These are phyloP conservation scores for Paraconiothyrium brasiliense DNA, from an alignment of 2,329 filamentous ascomycete species.

Conservation along the genomic window DNA sequence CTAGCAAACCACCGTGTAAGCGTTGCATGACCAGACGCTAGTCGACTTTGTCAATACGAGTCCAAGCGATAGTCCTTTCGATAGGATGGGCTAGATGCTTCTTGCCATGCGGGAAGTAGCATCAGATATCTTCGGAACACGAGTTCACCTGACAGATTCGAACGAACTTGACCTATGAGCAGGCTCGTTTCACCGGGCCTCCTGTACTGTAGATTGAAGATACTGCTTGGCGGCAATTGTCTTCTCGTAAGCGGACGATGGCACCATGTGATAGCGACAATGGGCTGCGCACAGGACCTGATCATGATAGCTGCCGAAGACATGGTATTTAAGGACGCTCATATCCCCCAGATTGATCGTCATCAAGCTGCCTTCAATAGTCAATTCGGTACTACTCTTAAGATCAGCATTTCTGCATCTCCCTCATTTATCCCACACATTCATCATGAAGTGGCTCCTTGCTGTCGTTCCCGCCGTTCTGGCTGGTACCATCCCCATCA, in stretches of 20 bases:
- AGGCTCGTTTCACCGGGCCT: conserved; percentile 43
- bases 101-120: conserved; percentile 18
- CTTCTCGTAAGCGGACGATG: conserved; percentile 28
- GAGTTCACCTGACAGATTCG: conserved; percentile 40
- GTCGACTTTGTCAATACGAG: conserved; percentile 21
- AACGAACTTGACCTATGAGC: conserved; percentile 36
- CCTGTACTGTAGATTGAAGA: conserved; percentile 46
- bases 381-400: conserved; percentile 28
- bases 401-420: conserved; percentile 28
- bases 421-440: conserved; percentile 25
- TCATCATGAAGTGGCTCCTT: conserved; percentile 51
- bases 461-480: conserved; percentile 46
- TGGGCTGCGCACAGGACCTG: conserved; percentile 19
- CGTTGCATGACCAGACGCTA: conserved; percentile 22
- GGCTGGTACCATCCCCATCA: conserved; percentile 34
- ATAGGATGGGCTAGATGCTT: conserved; percentile 24
- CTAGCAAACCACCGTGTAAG: conserved; percentile 28
- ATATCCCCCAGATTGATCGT: conserved; percentile 41
- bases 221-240: conserved; percentile 41
- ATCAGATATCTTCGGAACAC: conserved; percentile 32
- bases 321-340: conserved; percentile 44
- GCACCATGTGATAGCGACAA: conserved; percentile 24
- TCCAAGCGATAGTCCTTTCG: conserved; percentile 29
- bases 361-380: conserved; percentile 40
- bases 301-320: conserved; percentile 24